These are phyloP conservation scores for Populus alba DNA, from an alignment of 345 rosid genomes.

Conservation along the genomic window DNA sequence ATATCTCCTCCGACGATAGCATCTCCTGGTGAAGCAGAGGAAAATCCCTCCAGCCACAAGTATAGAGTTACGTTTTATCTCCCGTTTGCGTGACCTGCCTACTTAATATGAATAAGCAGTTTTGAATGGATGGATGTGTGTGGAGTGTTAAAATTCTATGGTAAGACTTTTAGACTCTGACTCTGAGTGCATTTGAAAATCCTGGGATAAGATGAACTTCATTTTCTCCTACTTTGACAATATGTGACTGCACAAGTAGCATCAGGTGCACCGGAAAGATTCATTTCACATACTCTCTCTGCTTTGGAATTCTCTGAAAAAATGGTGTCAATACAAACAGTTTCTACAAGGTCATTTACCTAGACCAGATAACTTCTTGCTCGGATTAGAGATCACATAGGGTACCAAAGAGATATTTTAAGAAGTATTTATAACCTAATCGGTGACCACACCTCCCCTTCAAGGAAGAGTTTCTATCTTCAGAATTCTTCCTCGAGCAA, in stretches of 20 bases:
- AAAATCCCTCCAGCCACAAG: slow-evolving; percentile 25
- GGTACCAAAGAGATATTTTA: slow-evolving; percentile 30
- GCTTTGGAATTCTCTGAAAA: slow-evolving; percentile 8
- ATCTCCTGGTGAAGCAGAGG: slow-evolving; percentile 20
- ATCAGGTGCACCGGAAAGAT: slow-evolving; percentile 15
- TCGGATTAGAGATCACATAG: not conserved
- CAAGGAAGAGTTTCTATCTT: not conserved
- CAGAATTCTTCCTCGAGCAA: too few relatives aligned
- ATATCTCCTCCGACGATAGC: not conserved
- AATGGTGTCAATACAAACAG: slow-evolving; percentile 1
- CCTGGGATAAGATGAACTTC: slow-evolving; percentile 26
- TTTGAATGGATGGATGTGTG: slow-evolving; percentile 20
- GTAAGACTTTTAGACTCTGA: slow-evolving; percentile 14
- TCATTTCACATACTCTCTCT: slow-evolving; percentile 13
- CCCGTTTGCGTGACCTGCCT: slow-evolving; percentile 19
- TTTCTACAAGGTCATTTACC: too few relatives aligned
- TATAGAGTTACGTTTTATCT: slow-evolving; percentile 38
- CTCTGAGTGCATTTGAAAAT: not conserved
- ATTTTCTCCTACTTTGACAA: slow-evolving; percentile 24
- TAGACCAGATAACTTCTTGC: not conserved
- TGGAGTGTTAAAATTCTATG: slow-evolving; percentile 1
- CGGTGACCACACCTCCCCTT: not conserved
- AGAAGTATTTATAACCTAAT: not conserved
- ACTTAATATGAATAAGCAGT: slow-evolving; percentile 36
- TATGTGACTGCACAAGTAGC: slow-evolving; percentile 12